Base-by-base conservation (phyloP, 805 yeast species). In the Yueomyces sp. region DNA sequence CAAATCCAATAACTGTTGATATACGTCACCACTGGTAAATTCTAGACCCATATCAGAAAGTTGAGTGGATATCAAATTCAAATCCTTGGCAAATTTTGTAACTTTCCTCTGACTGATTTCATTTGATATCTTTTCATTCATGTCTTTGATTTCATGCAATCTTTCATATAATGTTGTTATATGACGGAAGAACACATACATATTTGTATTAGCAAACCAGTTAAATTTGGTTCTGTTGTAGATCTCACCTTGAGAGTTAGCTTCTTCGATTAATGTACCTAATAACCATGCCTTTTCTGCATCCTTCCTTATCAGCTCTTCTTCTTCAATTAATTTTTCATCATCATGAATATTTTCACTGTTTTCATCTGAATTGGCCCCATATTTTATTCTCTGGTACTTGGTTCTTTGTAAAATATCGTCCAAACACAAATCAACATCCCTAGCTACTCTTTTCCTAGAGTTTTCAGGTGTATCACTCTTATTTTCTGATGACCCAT, bases 111-210 rank as follows among this genome's bases (percentile, higher is more conserved):
- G 65, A 37, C 72, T 73, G 42, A 90, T 72, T 45, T 90, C 96
- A 38, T 70, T 66, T n/a, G 81, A 70, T 3, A 84, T 94, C n/a
- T 65, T 74, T 3, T 69, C 73, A 55, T 85, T 80, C 65, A 84
- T 67, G 12, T 64, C 61, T 65, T 90, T 90, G 43, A 88, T 77
- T 55, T 87, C 95, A 28, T 67, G 64, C 45, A 92, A 67, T 53
- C 99, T 76, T 54, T 77, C 83, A 59, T 85, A 90, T 27, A 92
- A 63, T 2, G 85, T 83, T 49, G 85, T 78, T 59, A 88, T 68
- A 52, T 83, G 82, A 52, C 98, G 84, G 74, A 87, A 76, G 54
- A 92, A 87, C 33, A 87, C 84, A 57, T 92, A 92, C 36, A 88
- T 75, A 45, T 88, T 79, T 4, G 95, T 81, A 62, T 90, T 88